phyloP scores from a whole-genome alignment of 257 asterid genomes.

The Nicotiana otophora region DNA sequence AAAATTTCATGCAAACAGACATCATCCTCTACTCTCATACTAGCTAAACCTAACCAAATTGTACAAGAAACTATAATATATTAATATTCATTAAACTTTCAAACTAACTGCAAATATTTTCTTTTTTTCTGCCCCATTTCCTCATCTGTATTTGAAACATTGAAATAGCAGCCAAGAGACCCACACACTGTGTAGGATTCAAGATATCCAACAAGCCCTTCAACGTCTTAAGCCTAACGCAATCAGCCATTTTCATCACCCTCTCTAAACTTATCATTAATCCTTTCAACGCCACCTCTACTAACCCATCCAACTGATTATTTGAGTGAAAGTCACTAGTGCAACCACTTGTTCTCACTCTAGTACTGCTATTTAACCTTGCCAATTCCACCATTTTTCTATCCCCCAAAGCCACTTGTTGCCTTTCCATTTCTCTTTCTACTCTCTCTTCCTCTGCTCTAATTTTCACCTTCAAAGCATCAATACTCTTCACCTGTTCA shows the following conservation, averaged over 20 bases:
- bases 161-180: slow-evolving; percentile 42
- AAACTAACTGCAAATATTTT: background rate
- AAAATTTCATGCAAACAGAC: background rate
- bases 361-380: slow-evolving; percentile 11
- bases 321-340: background rate
- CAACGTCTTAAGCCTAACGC: slow-evolving; percentile 47
- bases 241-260: slow-evolving; percentile 70
- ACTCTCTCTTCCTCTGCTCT: slow-evolving; percentile 56
- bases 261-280: slow-evolving; percentile 36
- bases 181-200: slow-evolving; percentile 44
- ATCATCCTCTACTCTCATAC: background rate
- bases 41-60: background rate
- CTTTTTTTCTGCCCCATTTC: slow-evolving; percentile 30
- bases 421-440: slow-evolving; percentile 71
- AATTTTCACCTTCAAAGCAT: slow-evolving; percentile 31
- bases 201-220: slow-evolving; percentile 50
- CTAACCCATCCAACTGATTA: slow-evolving; percentile 23
- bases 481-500: slow-evolving; percentile 38
- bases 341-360: background rate
- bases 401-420: slow-evolving; percentile 57
- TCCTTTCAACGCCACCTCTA: slow-evolving; percentile 34
- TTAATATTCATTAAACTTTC: too few relatives aligned
- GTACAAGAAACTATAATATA: too few relatives aligned
- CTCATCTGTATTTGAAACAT: slow-evolving; percentile 37
- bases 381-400: slow-evolving; percentile 48